These are phyloP conservation scores for Microglena sp. DNA, from an alignment of 139 green algal genomes.

Conservation along the genomic window DNA sequence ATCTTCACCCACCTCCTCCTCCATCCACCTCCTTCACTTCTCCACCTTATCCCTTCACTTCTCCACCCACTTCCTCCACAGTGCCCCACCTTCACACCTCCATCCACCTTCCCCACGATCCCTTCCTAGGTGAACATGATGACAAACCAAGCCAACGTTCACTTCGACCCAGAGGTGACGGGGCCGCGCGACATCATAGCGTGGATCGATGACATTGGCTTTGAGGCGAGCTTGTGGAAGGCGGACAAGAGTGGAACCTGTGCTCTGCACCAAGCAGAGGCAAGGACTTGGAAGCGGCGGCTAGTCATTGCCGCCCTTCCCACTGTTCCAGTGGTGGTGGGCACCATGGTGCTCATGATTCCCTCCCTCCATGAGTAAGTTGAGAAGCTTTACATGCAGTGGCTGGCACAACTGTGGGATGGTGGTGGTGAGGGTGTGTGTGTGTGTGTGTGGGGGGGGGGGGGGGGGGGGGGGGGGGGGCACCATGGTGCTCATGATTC, in stretches of 20 bases:
- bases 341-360: conserved; percentile 54
- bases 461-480: too few relatives aligned
- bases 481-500: too few relatives aligned
- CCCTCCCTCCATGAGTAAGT: too few relatives aligned
- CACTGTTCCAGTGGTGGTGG: conserved; percentile 62
- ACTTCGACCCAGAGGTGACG: not conserved
- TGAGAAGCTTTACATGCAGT: too few relatives aligned
- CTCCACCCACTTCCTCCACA: too few relatives aligned
- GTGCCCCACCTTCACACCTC: too few relatives aligned
- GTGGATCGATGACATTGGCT: conserved; percentile 48
- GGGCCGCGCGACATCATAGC: conserved; percentile 64
- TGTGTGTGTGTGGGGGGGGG: not conserved
- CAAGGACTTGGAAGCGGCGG: conserved; percentile 31
- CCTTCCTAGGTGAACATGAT: not conserved
- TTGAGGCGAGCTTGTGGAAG: conserved; percentile 25
- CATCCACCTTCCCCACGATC: too few relatives aligned
- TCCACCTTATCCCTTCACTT: too few relatives aligned
- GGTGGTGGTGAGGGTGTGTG: not conserved
- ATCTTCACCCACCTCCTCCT: too few relatives aligned
- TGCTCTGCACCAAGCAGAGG: conserved; percentile 23
- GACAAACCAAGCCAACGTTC: not conserved
- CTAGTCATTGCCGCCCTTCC: conserved; percentile 25
- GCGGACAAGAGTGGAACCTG: not conserved
- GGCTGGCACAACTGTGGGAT: not conserved
- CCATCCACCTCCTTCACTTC: too few relatives aligned